phyloP scores from a whole-genome alignment of 2,329 filamentous ascomycete genomes.

The Exophiala dermatitidis region DNA sequence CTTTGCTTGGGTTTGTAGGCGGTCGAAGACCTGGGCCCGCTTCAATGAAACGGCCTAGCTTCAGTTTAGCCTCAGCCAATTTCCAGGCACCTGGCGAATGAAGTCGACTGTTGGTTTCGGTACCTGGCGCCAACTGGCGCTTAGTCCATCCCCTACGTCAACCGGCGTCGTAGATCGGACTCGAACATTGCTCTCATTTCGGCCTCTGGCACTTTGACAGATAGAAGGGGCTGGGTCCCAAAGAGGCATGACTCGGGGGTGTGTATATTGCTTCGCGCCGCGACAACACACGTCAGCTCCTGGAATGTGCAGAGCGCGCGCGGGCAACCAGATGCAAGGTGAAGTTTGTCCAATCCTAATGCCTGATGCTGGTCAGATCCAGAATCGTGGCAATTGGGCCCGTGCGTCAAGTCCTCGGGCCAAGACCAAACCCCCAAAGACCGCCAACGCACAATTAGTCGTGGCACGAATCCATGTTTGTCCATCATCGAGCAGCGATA shows the following conservation, averaged over 20 bases:
- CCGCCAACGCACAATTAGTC: not conserved
- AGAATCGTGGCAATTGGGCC: conserved; percentile 4
- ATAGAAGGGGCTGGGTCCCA: conserved; percentile 11
- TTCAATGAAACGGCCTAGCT: conserved; percentile 22
- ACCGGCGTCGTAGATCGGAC: conserved; percentile 13
- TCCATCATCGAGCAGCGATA: not conserved
- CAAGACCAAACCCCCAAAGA: not conserved
- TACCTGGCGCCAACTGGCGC: conserved; percentile 21
- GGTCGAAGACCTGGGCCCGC: conserved; percentile 18
- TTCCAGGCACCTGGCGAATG: conserved; percentile 20
- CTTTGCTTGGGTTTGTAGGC: conserved; percentile 7
- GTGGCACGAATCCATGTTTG: not conserved
- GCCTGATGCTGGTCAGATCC: conserved; percentile 6
- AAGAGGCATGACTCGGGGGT: conserved; percentile 3
- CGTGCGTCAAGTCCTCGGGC: conserved; percentile 1
- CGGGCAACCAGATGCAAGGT: conserved; percentile 1
- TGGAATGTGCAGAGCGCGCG: conserved; percentile 9
- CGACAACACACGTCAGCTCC: conserved; percentile 10
- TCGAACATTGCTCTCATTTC: conserved; percentile 14
- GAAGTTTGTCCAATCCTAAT: conserved; percentile 7
- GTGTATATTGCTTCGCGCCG: conserved; percentile 1
- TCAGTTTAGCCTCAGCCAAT: conserved; percentile 16
- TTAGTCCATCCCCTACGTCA: conserved; percentile 22
- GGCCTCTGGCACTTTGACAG: conserved; percentile 8
- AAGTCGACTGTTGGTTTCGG: conserved; percentile 9